phyloP scores from a whole-genome alignment of 768 basidiomycete species.

The Leccinum subgranulosum region DNA sequence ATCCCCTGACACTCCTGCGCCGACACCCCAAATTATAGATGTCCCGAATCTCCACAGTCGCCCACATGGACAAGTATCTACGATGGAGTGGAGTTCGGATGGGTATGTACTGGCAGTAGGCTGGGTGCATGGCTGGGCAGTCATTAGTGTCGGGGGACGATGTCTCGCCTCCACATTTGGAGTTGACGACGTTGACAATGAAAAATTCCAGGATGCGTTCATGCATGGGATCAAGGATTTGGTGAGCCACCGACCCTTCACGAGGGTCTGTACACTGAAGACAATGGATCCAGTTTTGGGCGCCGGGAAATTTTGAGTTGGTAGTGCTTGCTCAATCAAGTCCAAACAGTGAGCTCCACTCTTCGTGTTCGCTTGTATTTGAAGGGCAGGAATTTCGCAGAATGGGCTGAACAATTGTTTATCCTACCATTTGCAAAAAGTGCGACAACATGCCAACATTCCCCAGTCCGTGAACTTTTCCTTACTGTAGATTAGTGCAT shows the following conservation, averaged over 20 bases:
- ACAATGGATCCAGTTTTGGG: slow-evolving; percentile 71
- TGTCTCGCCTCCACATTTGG: slow-evolving; percentile 79
- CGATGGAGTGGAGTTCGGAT: slow-evolving; percentile 92
- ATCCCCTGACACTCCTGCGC: slow-evolving; percentile 52
- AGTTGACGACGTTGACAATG: slow-evolving; percentile 60
- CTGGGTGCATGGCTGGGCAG: slow-evolving; percentile 86
- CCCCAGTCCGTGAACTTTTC: slow-evolving; percentile 58
- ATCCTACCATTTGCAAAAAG: slow-evolving; percentile 92
- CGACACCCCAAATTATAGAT: slow-evolving; percentile 58
- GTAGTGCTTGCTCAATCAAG: slow-evolving; percentile 62
- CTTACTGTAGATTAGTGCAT: not conserved
- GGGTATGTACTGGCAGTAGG: slow-evolving; percentile 94
- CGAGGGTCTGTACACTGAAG: slow-evolving; percentile 1
- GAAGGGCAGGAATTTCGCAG: slow-evolving; percentile 32
- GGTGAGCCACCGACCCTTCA: slow-evolving; percentile 41
- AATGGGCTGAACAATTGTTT: slow-evolving; percentile 69
- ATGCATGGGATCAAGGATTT: slow-evolving; percentile 76
- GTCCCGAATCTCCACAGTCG: slow-evolving; percentile 61
- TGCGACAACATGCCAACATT: slow-evolving; percentile 86
- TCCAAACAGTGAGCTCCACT: slow-evolving; percentile 42
- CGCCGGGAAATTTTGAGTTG: slow-evolving; percentile 87
- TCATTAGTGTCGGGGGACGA: slow-evolving; percentile 86
- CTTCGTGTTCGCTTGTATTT: not conserved
- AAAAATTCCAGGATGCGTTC: slow-evolving; percentile 74
- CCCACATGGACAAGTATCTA: slow-evolving; percentile 57